Conservation (phyloP, 1,139 yeast species). For the Wickerhamiella pararugosa region DNA sequence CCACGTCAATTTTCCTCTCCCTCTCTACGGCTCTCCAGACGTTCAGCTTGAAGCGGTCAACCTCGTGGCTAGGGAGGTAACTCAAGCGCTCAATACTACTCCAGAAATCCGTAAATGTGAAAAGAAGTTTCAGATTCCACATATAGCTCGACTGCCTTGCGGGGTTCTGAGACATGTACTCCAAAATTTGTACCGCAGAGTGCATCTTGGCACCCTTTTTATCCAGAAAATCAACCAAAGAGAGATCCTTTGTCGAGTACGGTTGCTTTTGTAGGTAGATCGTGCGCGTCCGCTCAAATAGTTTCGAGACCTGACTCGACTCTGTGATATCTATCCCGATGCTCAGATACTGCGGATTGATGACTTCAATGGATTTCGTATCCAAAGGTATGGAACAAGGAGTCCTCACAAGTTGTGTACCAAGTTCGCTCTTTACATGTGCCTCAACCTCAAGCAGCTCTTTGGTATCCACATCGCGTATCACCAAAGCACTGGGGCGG, state of each 20-base stretch:
- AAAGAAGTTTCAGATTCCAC: slow-evolving; percentile 50
- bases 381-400: slow-evolving; percentile 65
- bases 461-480: slow-evolving; percentile 50
- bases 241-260: background rate
- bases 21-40: slow-evolving; percentile 5
- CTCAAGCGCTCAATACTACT: slow-evolving; percentile 10
- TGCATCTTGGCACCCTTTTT: slow-evolving; percentile 13
- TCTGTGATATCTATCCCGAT: slow-evolving; percentile 1
- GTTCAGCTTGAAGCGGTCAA: slow-evolving; percentile 8
- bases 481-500: slow-evolving; percentile 63
- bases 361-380: slow-evolving; percentile 33
- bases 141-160: slow-evolving; percentile 35
- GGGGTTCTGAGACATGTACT: slow-evolving; percentile 33
- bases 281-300: slow-evolving; percentile 3
- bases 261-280: slow-evolving; percentile 9
- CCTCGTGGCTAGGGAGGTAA: slow-evolving; percentile 4
- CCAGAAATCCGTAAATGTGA: slow-evolving; percentile 40
- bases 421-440: slow-evolving; percentile 31
- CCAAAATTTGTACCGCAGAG: slow-evolving; percentile 30
- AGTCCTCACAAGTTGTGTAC: slow-evolving; percentile 21
- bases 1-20: background rate
- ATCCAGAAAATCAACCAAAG: slow-evolving; percentile 4
- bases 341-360: slow-evolving; percentile 24
- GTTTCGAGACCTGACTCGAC: background rate
- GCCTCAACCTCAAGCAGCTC: slow-evolving; percentile 32